These are phyloP conservation scores for Penicillium maclennaniae DNA, from an alignment of 495 filamentous ascomycete genomes.

Conservation along the genomic window DNA sequence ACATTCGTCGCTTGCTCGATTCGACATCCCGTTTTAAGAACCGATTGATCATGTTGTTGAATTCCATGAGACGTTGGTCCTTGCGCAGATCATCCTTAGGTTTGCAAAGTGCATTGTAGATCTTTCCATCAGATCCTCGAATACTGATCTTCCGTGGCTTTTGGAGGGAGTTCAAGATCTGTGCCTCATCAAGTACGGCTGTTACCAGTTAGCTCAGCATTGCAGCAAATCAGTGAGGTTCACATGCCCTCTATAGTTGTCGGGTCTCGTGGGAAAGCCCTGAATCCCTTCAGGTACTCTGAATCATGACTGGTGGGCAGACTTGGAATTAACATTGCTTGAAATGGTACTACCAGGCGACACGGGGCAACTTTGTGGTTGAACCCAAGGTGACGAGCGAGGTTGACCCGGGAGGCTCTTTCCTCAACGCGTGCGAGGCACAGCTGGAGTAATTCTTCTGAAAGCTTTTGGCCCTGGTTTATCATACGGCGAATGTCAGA, in stretches of 20 bases:
- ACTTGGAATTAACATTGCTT: slow-evolving; percentile 76
- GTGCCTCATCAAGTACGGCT: slow-evolving; percentile 75
- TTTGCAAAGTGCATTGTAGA: slow-evolving; percentile 89
- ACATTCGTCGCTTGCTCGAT: slow-evolving; percentile 75
- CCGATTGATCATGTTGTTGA: slow-evolving; percentile 96
- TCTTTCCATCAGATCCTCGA: slow-evolving; percentile 79
- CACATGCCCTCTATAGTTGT: slow-evolving; percentile 54
- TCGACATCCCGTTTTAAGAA: slow-evolving; percentile 87
- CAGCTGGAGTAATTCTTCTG: slow-evolving; percentile 74
- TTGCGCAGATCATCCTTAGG: slow-evolving; percentile 97
- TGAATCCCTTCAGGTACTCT: slow-evolving; percentile 65
- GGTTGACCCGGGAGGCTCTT: slow-evolving; percentile 65
- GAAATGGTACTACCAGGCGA: slow-evolving; percentile 79
- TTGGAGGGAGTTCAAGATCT: slow-evolving; percentile 87
- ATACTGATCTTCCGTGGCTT: slow-evolving; percentile 88
- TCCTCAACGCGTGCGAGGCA: slow-evolving; percentile 72
- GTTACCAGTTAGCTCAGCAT: slow-evolving; percentile 35
- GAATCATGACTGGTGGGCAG: slow-evolving; percentile 71
- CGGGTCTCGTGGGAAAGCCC: slow-evolving; percentile 69
- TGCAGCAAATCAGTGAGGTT: slow-evolving; percentile 21
- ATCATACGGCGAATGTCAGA: slow-evolving; percentile 67
- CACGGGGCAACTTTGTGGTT: slow-evolving; percentile 79
- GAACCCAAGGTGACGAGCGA: slow-evolving; percentile 74
- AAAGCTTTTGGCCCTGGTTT: slow-evolving; percentile 72
- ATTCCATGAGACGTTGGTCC: slow-evolving; percentile 97